phyloP scores from a whole-genome alignment of 768 basidiomycete genomes.

The Russula sp. region DNA sequence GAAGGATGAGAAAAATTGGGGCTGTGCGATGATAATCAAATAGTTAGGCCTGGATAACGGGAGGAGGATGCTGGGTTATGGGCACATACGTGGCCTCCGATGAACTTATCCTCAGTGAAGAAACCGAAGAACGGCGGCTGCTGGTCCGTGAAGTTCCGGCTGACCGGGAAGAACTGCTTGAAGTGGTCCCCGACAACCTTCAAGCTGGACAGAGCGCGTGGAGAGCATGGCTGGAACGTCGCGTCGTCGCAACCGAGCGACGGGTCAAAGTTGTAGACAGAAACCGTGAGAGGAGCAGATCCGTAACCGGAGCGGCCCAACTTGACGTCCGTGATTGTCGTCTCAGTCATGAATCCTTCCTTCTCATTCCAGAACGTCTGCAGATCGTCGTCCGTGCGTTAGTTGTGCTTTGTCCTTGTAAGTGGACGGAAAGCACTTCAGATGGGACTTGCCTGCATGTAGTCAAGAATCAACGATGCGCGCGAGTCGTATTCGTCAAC shows the following conservation, averaged over 20 bases:
- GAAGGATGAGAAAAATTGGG: slow-evolving; percentile 30
- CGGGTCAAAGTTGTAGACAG: slow-evolving; percentile 29
- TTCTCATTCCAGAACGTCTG: slow-evolving; percentile 16
- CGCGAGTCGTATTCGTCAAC: slow-evolving; percentile 8
- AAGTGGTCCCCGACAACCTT: slow-evolving; percentile 29
- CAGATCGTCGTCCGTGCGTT: background rate
- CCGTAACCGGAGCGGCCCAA: slow-evolving; percentile 10
- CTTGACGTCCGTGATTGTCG: slow-evolving; percentile 4
- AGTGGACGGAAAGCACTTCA: background rate
- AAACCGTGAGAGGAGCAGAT: slow-evolving; percentile 25
- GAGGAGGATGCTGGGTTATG: background rate
- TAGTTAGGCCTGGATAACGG: background rate
- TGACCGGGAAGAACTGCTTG: slow-evolving; percentile 30
- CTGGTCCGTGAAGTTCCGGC: slow-evolving; percentile 19
- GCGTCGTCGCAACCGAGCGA: slow-evolving; percentile 28
- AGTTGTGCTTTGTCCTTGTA: background rate
- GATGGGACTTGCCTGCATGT: slow-evolving; percentile 13
- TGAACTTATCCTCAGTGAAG: slow-evolving; percentile 20
- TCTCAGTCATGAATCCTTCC: slow-evolving; percentile 16
- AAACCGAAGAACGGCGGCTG: slow-evolving; percentile 9
- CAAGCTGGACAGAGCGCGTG: slow-evolving; percentile 28
- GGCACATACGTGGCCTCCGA: slow-evolving; percentile 27
- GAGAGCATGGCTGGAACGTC: slow-evolving; percentile 34
- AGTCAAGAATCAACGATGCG: slow-evolving; percentile 15
- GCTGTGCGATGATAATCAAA: slow-evolving; percentile 8